Evolutionary conservation across 805 yeast genomes (phyloP).

Genomic region (Starmerella roubikii): DNA sequence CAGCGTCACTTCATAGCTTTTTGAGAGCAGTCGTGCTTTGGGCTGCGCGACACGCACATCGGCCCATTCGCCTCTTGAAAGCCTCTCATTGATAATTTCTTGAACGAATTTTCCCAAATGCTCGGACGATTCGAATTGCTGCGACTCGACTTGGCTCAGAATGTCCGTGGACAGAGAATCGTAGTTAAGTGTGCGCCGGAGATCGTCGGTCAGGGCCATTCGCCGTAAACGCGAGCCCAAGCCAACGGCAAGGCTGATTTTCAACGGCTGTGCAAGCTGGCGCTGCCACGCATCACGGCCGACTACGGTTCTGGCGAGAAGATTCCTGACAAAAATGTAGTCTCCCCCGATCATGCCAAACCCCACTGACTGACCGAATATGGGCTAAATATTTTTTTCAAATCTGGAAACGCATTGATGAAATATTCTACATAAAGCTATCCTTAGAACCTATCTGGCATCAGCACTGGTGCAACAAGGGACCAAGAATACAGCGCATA

Average conservation of each 20-base stretch:
- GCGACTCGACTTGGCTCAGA: slow-evolving; percentile 34
- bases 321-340: slow-evolving; percentile 38
- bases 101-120: slow-evolving; percentile 37
- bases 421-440: not conserved
- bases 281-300: slow-evolving; percentile 70
- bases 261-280: slow-evolving; percentile 50
- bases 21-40: slow-evolving; percentile 48
- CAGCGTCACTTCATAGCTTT: slow-evolving; percentile 32
- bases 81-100: slow-evolving; percentile 30
- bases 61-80: slow-evolving; percentile 37
- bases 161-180: slow-evolving; percentile 67
- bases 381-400: too few relatives aligned
- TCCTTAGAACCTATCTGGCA: slow-evolving; percentile 74
- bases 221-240: slow-evolving; percentile 44
- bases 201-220: slow-evolving; percentile 72
- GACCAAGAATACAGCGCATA: slow-evolving; percentile 82
- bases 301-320: slow-evolving; percentile 47
- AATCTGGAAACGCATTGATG: not conserved
- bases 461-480: slow-evolving; percentile 70
- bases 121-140: slow-evolving; percentile 29
- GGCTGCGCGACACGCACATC: slow-evolving; percentile 32
- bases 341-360: slow-evolving; percentile 20
- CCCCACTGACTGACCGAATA: too few relatives aligned
- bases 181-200: slow-evolving; percentile 72
- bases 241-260: slow-evolving; percentile 42